Conservation (phyloP, 208 protist genomes). For the Tritrichomonas foetus region DNA sequence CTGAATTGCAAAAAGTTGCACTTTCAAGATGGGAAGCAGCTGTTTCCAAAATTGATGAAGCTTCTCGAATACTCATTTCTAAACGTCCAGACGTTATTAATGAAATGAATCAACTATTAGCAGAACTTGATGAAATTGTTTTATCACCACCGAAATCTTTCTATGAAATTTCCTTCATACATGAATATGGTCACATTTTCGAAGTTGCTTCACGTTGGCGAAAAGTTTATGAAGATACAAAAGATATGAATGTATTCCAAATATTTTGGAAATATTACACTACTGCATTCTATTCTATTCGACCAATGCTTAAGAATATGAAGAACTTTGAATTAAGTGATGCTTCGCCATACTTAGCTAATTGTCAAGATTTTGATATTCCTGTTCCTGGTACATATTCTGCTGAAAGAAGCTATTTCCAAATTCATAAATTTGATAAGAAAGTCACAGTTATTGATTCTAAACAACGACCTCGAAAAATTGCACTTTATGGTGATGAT, state of each 20-base stretch:
- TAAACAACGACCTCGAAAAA: not conserved
- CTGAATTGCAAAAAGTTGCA: not conserved
- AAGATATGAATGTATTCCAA: not conserved
- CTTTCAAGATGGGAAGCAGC: not conserved
- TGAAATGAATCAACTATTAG: not conserved
- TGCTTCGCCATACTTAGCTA: not conserved
- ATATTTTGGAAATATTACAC: not conserved
- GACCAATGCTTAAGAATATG: not conserved
- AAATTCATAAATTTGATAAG: not conserved
- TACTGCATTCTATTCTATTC: not conserved
- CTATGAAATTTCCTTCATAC: not conserved
- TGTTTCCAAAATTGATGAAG: not conserved
- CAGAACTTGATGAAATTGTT: not conserved
- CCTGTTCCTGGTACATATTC: slow-evolving; percentile 1
- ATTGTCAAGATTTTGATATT: not conserved
- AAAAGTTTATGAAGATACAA: not conserved
- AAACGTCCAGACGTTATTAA: not conserved
- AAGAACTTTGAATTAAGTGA: not conserved
- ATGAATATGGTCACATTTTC: not conserved
- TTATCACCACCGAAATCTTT: not conserved
- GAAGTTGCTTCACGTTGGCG: not conserved
- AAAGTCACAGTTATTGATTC: not conserved
- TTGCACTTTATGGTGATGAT: not conserved
- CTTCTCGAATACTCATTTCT: not conserved
- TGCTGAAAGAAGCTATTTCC: not conserved